Evolutionary conservation across 2,329 filamentous ascomycete genomes (phyloP).

Genomic region (Colletotrichum orchidophilum): DNA sequence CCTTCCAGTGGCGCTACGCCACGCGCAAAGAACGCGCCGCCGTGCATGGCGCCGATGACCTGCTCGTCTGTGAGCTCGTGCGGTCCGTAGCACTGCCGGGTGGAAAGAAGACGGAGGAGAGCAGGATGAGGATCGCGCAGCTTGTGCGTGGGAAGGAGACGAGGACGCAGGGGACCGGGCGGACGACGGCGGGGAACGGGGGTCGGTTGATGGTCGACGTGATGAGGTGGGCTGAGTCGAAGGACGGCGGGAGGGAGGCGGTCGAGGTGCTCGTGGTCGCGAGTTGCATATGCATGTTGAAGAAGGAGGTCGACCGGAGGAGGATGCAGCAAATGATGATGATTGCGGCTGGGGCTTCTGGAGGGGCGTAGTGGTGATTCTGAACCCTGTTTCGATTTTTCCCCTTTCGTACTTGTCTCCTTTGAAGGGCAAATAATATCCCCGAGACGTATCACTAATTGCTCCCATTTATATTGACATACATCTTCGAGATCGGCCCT

Average conservation of each 20-base stretch:
- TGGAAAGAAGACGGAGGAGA: conserved; percentile 24
- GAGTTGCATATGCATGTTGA: conserved; percentile 69
- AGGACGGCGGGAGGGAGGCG: conserved; percentile 49
- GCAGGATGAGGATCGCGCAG: conserved; percentile 48
- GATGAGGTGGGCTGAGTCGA: conserved; percentile 44
- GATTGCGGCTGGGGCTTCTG: conserved; percentile 45
- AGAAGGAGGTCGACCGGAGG: conserved; percentile 71
- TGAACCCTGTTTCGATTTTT: not conserved
- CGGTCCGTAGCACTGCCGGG: conserved; percentile 41
- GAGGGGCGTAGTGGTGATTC: conserved; percentile 7
- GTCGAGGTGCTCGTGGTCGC: conserved; percentile 61
- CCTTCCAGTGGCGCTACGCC: conserved; percentile 66
- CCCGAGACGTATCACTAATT: not conserved
- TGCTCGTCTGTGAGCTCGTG: conserved; percentile 62
- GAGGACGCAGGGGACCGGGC: conserved; percentile 50
- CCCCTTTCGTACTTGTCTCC: not conserved
- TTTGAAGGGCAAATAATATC: not conserved
- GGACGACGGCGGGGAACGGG: conserved; percentile 58
- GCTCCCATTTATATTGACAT: too few species aligned
- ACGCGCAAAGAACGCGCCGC: conserved; percentile 55
- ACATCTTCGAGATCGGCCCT: too few species aligned
- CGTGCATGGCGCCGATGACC: conserved; percentile 49
- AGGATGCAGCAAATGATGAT: conserved; percentile 60
- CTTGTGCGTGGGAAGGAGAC: conserved; percentile 52
- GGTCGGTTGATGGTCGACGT: conserved; percentile 57